Percentiles rank a stretch among this genome's conserved stretches.
Conservation (phyloP, 768 basidiomycete species). For the Cystoderma amianthinum region DNA sequence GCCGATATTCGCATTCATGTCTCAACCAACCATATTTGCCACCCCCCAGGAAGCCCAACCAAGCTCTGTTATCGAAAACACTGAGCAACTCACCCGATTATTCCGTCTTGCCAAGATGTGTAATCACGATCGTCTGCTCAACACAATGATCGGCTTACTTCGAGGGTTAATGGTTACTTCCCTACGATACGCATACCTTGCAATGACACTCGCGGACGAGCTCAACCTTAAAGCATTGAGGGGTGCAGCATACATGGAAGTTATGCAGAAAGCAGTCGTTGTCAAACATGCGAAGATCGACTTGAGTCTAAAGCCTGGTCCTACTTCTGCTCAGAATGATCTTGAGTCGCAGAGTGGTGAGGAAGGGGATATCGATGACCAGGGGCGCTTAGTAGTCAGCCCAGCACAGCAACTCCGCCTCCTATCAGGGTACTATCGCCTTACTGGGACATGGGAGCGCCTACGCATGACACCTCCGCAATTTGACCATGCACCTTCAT, state of each 20-base stretch:
- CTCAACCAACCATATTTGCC: background rate
- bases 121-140: slow-evolving; percentile 50
- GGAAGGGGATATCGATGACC: slow-evolving; percentile 29
- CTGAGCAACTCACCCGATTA: slow-evolving; percentile 48
- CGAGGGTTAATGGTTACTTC: slow-evolving; percentile 56
- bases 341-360: background rate
- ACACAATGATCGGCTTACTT: slow-evolving; percentile 52
- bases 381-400: slow-evolving; percentile 45
- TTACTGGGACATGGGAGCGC: slow-evolving; percentile 60
- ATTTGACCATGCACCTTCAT: slow-evolving; percentile 61
- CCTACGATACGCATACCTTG: slow-evolving; percentile 62
- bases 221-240: slow-evolving; percentile 51
- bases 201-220: slow-evolving; percentile 70
- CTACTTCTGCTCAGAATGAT: background rate
- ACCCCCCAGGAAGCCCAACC: background rate
- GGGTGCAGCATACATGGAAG: slow-evolving; percentile 64
- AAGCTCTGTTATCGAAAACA: slow-evolving; percentile 18
- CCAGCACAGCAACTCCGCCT: slow-evolving; percentile 57
- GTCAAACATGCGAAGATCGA: slow-evolving; percentile 29
- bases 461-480: slow-evolving; percentile 47
- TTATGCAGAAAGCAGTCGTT: slow-evolving; percentile 56
- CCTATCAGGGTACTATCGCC: slow-evolving; percentile 63
- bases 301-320: slow-evolving; percentile 11
- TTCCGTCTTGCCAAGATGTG: slow-evolving; percentile 65
- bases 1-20: slow-evolving; percentile 22